Evolutionary conservation across 352 stramenopile species (phyloP).

Genomic region (Phytopythium montanum): DNA sequence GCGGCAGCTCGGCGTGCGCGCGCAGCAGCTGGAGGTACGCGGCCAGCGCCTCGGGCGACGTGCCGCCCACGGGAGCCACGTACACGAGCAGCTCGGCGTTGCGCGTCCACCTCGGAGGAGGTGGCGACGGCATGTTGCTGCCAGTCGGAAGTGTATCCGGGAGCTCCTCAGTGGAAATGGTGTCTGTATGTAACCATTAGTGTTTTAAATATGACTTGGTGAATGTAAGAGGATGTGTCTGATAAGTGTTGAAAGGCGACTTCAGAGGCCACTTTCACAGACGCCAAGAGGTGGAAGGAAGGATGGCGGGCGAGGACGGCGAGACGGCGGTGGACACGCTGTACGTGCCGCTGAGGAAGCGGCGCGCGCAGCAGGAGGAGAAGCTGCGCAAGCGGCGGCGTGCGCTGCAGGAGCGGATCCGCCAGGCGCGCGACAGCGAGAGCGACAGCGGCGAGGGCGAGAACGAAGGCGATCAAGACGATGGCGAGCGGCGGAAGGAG

Average conservation of each 20-base stretch:
- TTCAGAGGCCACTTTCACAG: background rate
- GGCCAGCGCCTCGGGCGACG: slow-evolving; percentile 54
- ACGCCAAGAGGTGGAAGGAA: background rate
- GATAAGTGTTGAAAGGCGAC: background rate
- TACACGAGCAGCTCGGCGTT: slow-evolving; percentile 80
- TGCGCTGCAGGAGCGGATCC: slow-evolving; percentile 48
- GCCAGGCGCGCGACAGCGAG: slow-evolving; percentile 25
- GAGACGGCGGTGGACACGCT: slow-evolving; percentile 46
- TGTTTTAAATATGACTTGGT: background rate
- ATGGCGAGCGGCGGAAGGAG: slow-evolving; percentile 8
- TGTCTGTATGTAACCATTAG: background rate
- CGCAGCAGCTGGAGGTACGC: slow-evolving; percentile 61
- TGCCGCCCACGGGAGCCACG: slow-evolving; percentile 67
- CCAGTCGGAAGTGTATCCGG: background rate
- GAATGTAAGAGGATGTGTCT: background rate
- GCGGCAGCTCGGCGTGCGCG: slow-evolving; percentile 43
- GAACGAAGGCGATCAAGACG: slow-evolving; percentile 27
- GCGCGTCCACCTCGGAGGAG: slow-evolving; percentile 49
- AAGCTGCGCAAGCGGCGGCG: slow-evolving; percentile 45
- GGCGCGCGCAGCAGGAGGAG: slow-evolving; percentile 65
- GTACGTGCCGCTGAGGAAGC: slow-evolving; percentile 81
- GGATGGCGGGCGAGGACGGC: slow-evolving; percentile 7
- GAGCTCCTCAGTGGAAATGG: background rate
- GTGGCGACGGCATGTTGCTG: slow-evolving; percentile 10
- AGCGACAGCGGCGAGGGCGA: slow-evolving; percentile 8